Conservation (phyloP, 2,329 filamentous ascomycete species). For the Aureobasidium sp. region DNA sequence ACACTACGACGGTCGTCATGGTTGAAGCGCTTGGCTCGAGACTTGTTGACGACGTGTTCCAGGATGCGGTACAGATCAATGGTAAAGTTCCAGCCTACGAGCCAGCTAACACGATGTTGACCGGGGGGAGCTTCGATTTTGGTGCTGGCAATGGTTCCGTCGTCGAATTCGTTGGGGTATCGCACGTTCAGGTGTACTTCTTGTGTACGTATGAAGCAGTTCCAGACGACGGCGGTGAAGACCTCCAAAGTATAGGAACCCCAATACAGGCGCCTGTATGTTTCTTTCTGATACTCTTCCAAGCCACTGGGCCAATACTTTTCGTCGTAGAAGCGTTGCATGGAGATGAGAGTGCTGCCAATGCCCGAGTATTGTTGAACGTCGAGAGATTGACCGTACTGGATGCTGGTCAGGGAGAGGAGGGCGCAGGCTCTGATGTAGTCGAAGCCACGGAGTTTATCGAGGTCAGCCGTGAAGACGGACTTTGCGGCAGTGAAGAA, state of each 20-base stretch:
- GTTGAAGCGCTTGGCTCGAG: constrained; percentile 20
- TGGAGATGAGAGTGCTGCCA: constrained; percentile 42
- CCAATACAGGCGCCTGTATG: constrained; percentile 45
- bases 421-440: constrained; percentile 40
- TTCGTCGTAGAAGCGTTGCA: constrained; percentile 46
- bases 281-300: constrained; percentile 38
- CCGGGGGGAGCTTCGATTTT: constrained; percentile 14
- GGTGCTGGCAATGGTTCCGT: constrained; percentile 34
- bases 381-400: constrained; percentile 40
- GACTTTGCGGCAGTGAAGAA: constrained; percentile 38
- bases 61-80: constrained; percentile 49
- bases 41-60: constrained; percentile 37
- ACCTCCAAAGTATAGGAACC: constrained; percentile 50
- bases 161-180: constrained; percentile 41
- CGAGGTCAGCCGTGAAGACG: constrained; percentile 31
- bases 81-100: constrained; percentile 50
- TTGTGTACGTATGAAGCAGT: constrained; percentile 36
- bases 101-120: constrained; percentile 32
- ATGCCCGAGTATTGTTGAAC: constrained; percentile 45
- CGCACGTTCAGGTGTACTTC: constrained; percentile 39
- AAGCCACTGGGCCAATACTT: constrained; percentile 42
- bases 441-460: constrained; percentile 27
- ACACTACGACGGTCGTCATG: constrained; percentile 14
- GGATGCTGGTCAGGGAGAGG: constrained; percentile 43
- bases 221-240: constrained; percentile 46